Conservation (phyloP, 345 rosid species). For the Carallia pectinifolia region DNA sequence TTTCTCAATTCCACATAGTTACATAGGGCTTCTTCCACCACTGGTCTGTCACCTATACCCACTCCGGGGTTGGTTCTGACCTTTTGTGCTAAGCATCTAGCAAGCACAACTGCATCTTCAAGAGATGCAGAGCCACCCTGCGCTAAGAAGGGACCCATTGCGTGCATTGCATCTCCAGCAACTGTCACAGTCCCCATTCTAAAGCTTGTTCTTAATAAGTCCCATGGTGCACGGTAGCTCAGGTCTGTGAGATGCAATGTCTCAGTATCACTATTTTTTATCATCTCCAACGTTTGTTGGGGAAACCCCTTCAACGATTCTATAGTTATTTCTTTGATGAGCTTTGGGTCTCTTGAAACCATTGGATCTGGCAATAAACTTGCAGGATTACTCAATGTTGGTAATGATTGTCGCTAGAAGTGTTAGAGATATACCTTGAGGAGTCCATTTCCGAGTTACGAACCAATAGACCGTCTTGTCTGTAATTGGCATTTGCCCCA, state of each 20-base stretch:
- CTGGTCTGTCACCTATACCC: not conserved
- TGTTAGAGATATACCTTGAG: slow-evolving; percentile 21
- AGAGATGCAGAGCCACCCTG: slow-evolving; percentile 38
- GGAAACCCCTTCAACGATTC: slow-evolving; percentile 18
- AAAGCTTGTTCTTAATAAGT: slow-evolving; percentile 13
- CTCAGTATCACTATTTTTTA: slow-evolving; percentile 10
- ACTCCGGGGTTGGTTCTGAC: not conserved
- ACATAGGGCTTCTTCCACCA: slow-evolving; percentile 9
- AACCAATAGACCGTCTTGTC: slow-evolving; percentile 31
- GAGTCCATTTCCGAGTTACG: slow-evolving; percentile 15
- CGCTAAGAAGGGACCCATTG: slow-evolving; percentile 34
- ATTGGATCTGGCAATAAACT: slow-evolving; percentile 9
- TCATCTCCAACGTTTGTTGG: slow-evolving; percentile 5
- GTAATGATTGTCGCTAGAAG: not conserved
- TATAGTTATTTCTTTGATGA: slow-evolving; percentile 21
- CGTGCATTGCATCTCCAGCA: slow-evolving; percentile 44
- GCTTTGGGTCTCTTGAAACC: slow-evolving; percentile 13
- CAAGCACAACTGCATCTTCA: slow-evolving; percentile 30
- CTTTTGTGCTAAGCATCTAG: slow-evolving; percentile 22
- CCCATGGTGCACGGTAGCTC: slow-evolving; percentile 27
- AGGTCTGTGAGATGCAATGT: slow-evolving; percentile 17
- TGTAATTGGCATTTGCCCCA: slow-evolving; percentile 26
- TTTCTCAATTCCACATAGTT: slow-evolving; percentile 16
- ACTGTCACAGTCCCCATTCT: slow-evolving; percentile 22
- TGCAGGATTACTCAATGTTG: not conserved